Conservation (phyloP, 805 yeast genomes). For the Ogataea polymorpha region DNA sequence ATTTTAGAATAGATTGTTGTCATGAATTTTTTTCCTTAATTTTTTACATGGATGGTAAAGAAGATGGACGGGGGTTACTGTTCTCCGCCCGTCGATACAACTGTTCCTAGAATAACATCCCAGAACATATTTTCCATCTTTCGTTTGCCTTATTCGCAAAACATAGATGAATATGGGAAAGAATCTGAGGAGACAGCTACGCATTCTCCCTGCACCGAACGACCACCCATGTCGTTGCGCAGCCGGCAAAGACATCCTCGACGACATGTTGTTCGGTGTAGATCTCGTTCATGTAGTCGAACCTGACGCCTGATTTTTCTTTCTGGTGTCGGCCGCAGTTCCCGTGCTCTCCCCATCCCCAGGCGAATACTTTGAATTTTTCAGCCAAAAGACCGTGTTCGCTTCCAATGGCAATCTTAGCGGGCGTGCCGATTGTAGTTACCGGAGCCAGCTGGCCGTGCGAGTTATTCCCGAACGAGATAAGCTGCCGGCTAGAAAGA, state of each 20-base stretch:
- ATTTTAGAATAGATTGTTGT: background rate
- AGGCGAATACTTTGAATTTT: conserved; percentile 47
- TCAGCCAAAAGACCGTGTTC: conserved; percentile 69
- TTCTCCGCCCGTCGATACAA: conserved; percentile 43
- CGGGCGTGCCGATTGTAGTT: background rate
- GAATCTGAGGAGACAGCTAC: conserved; percentile 65
- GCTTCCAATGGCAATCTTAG: conserved; percentile 57
- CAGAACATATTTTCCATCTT: conserved; percentile 83
- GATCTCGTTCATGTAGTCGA: conserved; percentile 35
- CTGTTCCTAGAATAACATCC: conserved; percentile 62
- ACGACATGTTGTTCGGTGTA: conserved; percentile 28
- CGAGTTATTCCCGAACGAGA: conserved; percentile 69
- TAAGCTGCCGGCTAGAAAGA: conserved; percentile 24
- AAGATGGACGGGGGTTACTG: conserved; percentile 11
- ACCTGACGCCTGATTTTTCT: conserved; percentile 33
- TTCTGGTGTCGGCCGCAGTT: conserved; percentile 62
- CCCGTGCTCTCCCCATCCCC: conserved; percentile 99
- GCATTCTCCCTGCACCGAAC: background rate
- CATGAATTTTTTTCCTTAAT: conserved; percentile 2
- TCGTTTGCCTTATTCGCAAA: conserved; percentile 27
- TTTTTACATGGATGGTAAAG: conserved; percentile 20
- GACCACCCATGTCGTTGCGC: conserved; percentile 67
- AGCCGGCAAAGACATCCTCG: conserved; percentile 50
- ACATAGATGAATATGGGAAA: conserved; percentile 75
- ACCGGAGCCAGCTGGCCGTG: conserved; percentile 60